Evolutionary conservation across 1,139 yeast species (phyloP), one percentile per base, ranked within the genome.

Genomic region (Schizosaccharomyces versatilis): DNA sequence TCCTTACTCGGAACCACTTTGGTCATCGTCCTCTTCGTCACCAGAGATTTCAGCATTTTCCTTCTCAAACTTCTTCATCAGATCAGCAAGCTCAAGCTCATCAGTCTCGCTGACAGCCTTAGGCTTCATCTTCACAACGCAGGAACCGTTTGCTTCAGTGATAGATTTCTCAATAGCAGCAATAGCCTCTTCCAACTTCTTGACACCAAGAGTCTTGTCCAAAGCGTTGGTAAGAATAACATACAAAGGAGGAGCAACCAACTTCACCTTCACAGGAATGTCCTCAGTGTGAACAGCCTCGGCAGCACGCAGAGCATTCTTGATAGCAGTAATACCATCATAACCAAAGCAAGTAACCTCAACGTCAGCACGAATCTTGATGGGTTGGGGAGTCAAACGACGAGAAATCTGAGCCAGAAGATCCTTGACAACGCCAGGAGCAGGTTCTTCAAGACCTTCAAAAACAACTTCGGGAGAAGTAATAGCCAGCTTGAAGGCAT

Each of bases 21-120:
- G 54, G 10, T 54, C 56, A 10, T 14, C 55, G 58, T 64, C 65
- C 53, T 63, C 65, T 36, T 55, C 54, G 17, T 57, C 57, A 24
- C 62, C 64, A 6, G 78, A 74, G 59, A 76, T 80, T 65, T 76
- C 74, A 62, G 76, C 71, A 61, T 76, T 78, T 66, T 80, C 86
- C 63, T 76, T 69, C 68, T 79, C 85, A 61, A 79, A 78, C 66
- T 78, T 73, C 68, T 80, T 86, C 79, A 90, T 81, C 62, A 90
- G 75, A 61, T 95, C 95, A 70, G 86, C 95, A 66, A 90, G 79
- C 71, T 88, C 97, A 59, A 96, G 97, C 69, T 90, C 99, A 69
- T 90, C 99, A 59, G 90, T 84, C 59, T 95, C 97, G 59, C 96
- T 85, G 61, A 90, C 97, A 53, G 97, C 96, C 78, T 88, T 88